These are phyloP conservation scores for Cardamine chenopodiifolia DNA, from an alignment of 345 rosid genomes.

Conservation along the genomic window DNA sequence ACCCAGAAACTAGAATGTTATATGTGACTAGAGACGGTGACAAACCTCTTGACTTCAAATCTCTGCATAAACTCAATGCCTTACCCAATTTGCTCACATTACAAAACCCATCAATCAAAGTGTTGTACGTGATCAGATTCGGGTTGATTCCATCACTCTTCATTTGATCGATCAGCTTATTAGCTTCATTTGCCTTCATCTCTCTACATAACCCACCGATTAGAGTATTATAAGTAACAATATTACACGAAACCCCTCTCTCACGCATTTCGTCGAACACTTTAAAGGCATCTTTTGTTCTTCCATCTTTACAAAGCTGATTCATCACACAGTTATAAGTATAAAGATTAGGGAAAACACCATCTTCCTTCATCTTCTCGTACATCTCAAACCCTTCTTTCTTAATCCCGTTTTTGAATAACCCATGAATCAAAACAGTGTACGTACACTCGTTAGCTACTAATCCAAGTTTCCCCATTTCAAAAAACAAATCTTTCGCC, in stretches of 20 bases:
- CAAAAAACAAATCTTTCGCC: constrained; percentile 56
- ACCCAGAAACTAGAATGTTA: constrained; percentile 58
- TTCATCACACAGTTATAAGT: constrained; percentile 67
- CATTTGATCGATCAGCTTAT: constrained; percentile 56
- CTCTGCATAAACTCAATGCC: constrained; percentile 55
- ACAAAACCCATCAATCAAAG: constrained; percentile 65
- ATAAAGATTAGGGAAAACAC: constrained; percentile 59
- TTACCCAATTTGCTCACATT: constrained; percentile 46
- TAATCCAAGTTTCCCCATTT: constrained; percentile 61
- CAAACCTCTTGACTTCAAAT: constrained; percentile 57
- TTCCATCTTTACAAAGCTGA: constrained; percentile 55
- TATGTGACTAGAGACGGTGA: constrained; percentile 69
- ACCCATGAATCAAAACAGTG: constrained; percentile 71
- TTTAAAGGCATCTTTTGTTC: constrained; percentile 47
- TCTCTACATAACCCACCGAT: constrained; percentile 58
- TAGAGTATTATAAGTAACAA: constrained; percentile 66
- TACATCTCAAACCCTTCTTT: constrained; percentile 61
- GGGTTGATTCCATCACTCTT: constrained; percentile 53
- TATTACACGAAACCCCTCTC: constrained; percentile 57
- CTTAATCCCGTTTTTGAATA: constrained; percentile 60
- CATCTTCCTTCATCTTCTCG: constrained; percentile 60
- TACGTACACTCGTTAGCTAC: constrained; percentile 71
- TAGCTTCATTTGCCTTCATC: constrained; percentile 54
- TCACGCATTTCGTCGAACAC: constrained; percentile 83
- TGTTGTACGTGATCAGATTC: constrained; percentile 65